Percentiles rank a stretch among this genome's conserved stretches.
phyloP scores from a whole-genome alignment of 2,329 filamentous ascomycete species.

The Lachnellula suecica region DNA sequence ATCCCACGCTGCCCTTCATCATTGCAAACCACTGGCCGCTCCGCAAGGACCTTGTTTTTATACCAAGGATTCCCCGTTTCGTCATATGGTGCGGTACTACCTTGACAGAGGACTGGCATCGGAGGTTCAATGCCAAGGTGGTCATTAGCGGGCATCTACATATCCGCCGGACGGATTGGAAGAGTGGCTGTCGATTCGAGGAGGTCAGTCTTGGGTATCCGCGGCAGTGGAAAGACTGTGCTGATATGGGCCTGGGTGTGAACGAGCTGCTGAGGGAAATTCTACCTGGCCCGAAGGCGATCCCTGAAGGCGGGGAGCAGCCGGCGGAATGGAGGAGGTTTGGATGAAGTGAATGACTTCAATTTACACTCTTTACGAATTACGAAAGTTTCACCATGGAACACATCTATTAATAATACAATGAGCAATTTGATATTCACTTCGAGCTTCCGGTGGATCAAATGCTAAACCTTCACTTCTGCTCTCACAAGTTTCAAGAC shows the following conservation, averaged over 20 bases:
- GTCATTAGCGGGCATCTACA: background rate
- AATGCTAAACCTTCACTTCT: too few species aligned
- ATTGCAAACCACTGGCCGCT: background rate
- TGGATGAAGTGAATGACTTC: too few species aligned
- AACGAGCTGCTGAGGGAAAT: background rate
- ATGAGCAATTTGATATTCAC: too few species aligned
- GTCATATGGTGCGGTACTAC: background rate
- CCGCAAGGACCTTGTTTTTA: background rate
- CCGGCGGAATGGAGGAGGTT: background rate
- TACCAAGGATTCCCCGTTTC: background rate
- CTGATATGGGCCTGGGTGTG: background rate
- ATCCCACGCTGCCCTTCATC: background rate
- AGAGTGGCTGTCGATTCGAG: background rate
- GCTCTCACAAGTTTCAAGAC: too few species aligned
- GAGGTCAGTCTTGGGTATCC: background rate
- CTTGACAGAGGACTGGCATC: background rate
- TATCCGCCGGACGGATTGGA: background rate
- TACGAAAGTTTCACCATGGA: too few species aligned
- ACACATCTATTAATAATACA: too few species aligned
- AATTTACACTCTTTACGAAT: too few species aligned
- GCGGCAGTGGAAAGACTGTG: background rate
- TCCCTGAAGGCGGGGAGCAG: background rate
- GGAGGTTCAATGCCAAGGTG: background rate
- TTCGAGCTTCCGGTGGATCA: too few species aligned
- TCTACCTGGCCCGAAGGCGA: background rate